Base-by-base conservation (phyloP, 176 grass and related monocot genomes). In the Hsuehochloa calcarea region DNA sequence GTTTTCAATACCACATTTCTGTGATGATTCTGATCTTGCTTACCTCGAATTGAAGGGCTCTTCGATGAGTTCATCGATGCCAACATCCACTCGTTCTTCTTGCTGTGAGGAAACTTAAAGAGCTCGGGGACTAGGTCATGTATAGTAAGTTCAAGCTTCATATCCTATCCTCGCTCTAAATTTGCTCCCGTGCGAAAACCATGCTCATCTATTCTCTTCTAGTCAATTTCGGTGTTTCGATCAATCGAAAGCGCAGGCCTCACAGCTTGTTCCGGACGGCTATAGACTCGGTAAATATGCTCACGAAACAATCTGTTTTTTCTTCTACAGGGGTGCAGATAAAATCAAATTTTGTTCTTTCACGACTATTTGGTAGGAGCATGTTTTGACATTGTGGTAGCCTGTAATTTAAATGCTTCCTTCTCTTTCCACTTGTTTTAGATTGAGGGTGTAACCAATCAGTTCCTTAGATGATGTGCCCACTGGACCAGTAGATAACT, bases 11-110 rank as follows among this genome's bases (percentile, higher is more conserved):
- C 54, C 19, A 56, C 7, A 56, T 3, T 56, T 29, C 3, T 31
- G 12, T 68, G 3, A 54, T 52, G 51, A 14, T 11, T 65, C 60
- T 89, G 22, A 81, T 77, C 43, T 64, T 63, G 7, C 45, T 85
- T 65, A 37, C 51, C 68, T 81, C 54, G 38, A 71, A 55, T 86
- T 27, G 55, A 98, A 98, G 96, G 96, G 96, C 20, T 94, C 91
- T 82, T 98, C 96, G 96, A 98, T 37, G 96, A 98, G 78, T 98
- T 98, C 85, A 98, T 98, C 35, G 93, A 95, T 79, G 96, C 96
- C 44, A 98, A 98, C 61, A 83, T 95, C 89, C 96, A 98, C 96
- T 98, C 14, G 96, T 86, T 45, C 93, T 98, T 73, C 85, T 82
- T 27, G 90, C 93, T 71, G 90, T 88, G 5, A 92, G 93, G 79